A percentile compares a stretch with the other conserved stretches of the same genome.
These are phyloP conservation scores for Striga asiatica DNA, from an alignment of 257 asterid species.

Conservation along the genomic window DNA sequence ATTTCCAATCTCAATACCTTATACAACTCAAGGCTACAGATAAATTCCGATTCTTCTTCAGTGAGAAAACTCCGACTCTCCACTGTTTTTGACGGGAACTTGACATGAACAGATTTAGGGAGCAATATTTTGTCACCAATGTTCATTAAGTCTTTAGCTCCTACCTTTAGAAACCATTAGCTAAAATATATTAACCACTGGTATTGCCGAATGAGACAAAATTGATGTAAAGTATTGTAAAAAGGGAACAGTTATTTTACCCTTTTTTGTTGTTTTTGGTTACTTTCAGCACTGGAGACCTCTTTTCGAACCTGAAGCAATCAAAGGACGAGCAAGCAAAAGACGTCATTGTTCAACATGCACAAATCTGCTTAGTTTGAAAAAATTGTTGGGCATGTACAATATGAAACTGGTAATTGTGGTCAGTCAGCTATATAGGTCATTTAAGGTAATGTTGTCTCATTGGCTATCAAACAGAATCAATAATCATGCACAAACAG, in stretches of 20 bases:
- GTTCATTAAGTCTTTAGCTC: conserved; percentile 64
- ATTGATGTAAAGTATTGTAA: conserved; percentile 2
- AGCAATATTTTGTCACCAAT: conserved; percentile 59
- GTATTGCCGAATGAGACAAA: not conserved
- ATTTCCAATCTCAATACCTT: conserved; percentile 26
- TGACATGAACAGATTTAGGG: conserved; percentile 59
- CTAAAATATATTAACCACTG: not conserved
- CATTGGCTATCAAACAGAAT: no score
- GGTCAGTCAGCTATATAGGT: no score
- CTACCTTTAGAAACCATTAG: conserved; percentile 35
- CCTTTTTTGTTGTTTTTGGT: conserved; percentile 44
- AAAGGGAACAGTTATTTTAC: conserved; percentile 21
- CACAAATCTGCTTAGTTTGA: not conserved
- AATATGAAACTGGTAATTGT: no score
- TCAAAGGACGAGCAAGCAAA: not conserved
- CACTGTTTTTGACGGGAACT: conserved; percentile 25
- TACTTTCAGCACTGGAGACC: conserved; percentile 20
- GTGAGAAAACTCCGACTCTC: conserved; percentile 18
- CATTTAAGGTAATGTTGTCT: no score
- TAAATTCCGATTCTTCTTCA: conserved; percentile 45
- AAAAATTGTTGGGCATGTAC: not conserved
- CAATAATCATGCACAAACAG: no score
- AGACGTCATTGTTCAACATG: not conserved
- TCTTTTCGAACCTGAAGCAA: conserved; percentile 57
- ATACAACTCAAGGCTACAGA: conserved; percentile 56